These are phyloP conservation scores for Cryphonectria japonica DNA, from an alignment of 2,329 filamentous ascomycete genomes.

Conservation along the genomic window DNA sequence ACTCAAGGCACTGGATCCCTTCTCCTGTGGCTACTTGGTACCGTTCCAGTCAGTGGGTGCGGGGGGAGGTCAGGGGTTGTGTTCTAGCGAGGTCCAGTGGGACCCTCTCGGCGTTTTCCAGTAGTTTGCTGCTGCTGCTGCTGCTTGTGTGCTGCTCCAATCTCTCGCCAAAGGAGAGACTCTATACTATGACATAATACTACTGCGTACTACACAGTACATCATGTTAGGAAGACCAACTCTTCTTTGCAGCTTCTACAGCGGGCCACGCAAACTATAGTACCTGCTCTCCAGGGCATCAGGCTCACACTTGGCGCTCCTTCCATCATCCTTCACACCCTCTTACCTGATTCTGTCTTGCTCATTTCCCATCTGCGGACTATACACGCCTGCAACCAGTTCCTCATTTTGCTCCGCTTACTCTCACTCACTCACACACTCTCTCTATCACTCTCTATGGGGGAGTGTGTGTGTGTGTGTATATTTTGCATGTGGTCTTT, in stretches of 20 bases:
- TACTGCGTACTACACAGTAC: too few relatives aligned
- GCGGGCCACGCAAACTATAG: neutral
- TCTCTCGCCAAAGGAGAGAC: neutral
- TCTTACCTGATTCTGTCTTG: conserved; percentile 12
- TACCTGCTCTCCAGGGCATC: neutral
- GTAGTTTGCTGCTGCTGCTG: neutral
- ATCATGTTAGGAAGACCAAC: neutral
- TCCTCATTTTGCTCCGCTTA: neutral
- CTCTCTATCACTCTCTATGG: neutral
- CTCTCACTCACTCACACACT: neutral
- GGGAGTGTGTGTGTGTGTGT: neutral
- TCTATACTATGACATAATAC: too few relatives aligned
- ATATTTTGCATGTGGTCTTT: neutral
- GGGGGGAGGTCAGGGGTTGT: neutral
- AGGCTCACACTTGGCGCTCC: neutral
- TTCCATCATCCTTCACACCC: neutral
- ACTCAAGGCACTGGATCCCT: neutral
- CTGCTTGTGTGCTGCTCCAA: neutral
- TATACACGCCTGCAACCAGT: neutral
- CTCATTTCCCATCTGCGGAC: conserved; percentile 12
- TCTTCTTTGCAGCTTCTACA: neutral
- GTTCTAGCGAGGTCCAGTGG: conserved; percentile 1
- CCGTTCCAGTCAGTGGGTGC: neutral
- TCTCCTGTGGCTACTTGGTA: neutral
- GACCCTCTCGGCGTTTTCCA: neutral